Percentiles rank a stretch among this genome's conserved stretches.
Conservation (phyloP, 2,329 filamentous ascomycete species). For the Blastomyces emzantsi region DNA sequence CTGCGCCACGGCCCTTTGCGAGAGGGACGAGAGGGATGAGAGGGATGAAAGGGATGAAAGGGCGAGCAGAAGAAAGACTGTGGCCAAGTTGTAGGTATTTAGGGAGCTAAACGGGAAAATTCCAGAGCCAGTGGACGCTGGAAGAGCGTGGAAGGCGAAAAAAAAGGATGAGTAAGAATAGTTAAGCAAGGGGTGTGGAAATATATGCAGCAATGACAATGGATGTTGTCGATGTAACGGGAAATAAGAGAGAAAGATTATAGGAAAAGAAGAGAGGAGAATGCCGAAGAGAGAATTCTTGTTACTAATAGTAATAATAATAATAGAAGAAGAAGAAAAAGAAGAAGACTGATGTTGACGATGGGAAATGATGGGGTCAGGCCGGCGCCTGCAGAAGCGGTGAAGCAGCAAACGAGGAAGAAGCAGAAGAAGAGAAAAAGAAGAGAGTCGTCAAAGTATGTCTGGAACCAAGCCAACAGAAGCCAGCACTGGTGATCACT, state of each 20-base stretch:
- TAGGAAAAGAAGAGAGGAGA: background rate
- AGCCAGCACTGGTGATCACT: background rate
- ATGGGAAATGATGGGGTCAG: background rate
- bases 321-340: too few species aligned
- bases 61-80: background rate
- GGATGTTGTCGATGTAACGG: slow-evolving; percentile 2
- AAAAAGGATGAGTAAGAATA: slow-evolving; percentile 7
- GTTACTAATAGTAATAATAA: background rate
- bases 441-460: background rate
- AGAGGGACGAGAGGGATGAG: too few species aligned
- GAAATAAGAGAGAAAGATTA: background rate
- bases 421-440: background rate
- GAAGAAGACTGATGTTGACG: too few species aligned
- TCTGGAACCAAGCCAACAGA: background rate
- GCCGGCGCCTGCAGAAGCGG: slow-evolving; percentile 2
- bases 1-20: slow-evolving; percentile 7
- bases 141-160: slow-evolving; percentile 8
- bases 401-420: background rate
- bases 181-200: background rate
- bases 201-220: background rate
- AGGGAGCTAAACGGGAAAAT: background rate
- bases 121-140: slow-evolving; percentile 6
- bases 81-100: background rate
- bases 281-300: background rate
- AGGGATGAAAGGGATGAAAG: too few species aligned